phyloP scores from a whole-genome alignment of 192 early-diverging fungal genomes.

The Rhizophagus clarus region DNA sequence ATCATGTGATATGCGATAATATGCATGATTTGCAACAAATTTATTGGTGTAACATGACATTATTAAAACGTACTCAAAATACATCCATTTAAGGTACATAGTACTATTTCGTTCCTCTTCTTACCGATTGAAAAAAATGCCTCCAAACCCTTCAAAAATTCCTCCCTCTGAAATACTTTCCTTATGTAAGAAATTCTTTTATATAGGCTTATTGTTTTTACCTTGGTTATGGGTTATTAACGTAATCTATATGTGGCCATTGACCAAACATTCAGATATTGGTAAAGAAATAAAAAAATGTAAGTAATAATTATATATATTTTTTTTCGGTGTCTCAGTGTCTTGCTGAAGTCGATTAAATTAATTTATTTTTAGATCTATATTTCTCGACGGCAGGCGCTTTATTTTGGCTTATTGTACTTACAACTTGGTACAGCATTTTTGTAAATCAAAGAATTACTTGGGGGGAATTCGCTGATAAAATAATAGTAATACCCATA shows the following conservation, averaged over 20 bases:
- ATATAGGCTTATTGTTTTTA: slow-evolving; percentile 52
- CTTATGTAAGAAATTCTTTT: slow-evolving; percentile 66
- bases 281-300: slow-evolving; percentile 53
- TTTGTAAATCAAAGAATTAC: slow-evolving; percentile 59
- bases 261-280: slow-evolving; percentile 51
- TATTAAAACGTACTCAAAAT: too few relatives aligned
- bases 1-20: too few relatives aligned
- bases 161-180: slow-evolving; percentile 53
- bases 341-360: not conserved
- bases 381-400: slow-evolving; percentile 55
- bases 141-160: slow-evolving; percentile 37
- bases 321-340: not conserved
- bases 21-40: too few relatives aligned
- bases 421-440: slow-evolving; percentile 61
- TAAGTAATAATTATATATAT: slow-evolving; percentile 38
- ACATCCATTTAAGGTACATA: too few relatives aligned
- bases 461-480: slow-evolving; percentile 64
- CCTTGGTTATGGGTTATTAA: slow-evolving; percentile 77
- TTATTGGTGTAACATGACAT: too few relatives aligned
- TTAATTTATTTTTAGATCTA: slow-evolving; percentile 47
- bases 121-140: not conserved
- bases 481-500: slow-evolving; percentile 40
- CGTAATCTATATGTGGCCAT: slow-evolving; percentile 65
- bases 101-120: too few relatives aligned
- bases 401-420: slow-evolving; percentile 47